Evolutionary conservation across 345 rosid species (phyloP).

Genomic region (Murraya koenigii): DNA sequence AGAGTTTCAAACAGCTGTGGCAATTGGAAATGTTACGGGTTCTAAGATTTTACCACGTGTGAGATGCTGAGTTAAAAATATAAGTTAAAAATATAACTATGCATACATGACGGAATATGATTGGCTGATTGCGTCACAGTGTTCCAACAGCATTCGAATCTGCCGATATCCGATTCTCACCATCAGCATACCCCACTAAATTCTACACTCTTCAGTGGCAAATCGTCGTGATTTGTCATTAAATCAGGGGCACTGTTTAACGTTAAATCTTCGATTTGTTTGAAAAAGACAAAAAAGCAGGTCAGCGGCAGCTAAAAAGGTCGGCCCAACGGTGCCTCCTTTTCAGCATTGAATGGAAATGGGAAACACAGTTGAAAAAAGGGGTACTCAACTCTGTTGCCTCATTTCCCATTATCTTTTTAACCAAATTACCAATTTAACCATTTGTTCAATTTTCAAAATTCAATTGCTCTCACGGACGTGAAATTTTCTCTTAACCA

Average conservation of each 20-base stretch:
- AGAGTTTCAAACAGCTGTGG: not conserved
- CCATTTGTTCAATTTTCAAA: conserved; percentile 38
- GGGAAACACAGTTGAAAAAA: conserved; percentile 1
- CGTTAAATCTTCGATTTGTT: not conserved
- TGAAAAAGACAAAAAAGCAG: conserved; percentile 33
- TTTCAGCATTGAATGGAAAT: conserved; percentile 35
- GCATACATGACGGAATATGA: not conserved
- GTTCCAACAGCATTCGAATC: conserved; percentile 4
- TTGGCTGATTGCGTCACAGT: not conserved
- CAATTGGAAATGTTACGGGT: not conserved
- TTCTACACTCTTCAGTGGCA: conserved; percentile 28
- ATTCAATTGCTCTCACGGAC: conserved; percentile 54
- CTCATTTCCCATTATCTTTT: conserved; percentile 11
- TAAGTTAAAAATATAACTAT: not conserved
- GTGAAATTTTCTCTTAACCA: conserved; percentile 55
- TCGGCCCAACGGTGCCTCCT: conserved; percentile 21
- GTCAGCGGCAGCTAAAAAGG: conserved; percentile 37
- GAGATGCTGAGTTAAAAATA: not conserved
- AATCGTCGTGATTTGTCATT: conserved; percentile 1
- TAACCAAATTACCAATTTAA: conserved; percentile 22
- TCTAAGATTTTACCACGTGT: not conserved
- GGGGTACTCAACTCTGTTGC: conserved; percentile 6
- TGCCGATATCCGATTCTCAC: not conserved
- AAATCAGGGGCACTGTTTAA: conserved; percentile 2
- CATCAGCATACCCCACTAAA: not conserved